Conservation (phyloP, 1,284 basidiomycete species). For the Moniliella sp. region DNA sequence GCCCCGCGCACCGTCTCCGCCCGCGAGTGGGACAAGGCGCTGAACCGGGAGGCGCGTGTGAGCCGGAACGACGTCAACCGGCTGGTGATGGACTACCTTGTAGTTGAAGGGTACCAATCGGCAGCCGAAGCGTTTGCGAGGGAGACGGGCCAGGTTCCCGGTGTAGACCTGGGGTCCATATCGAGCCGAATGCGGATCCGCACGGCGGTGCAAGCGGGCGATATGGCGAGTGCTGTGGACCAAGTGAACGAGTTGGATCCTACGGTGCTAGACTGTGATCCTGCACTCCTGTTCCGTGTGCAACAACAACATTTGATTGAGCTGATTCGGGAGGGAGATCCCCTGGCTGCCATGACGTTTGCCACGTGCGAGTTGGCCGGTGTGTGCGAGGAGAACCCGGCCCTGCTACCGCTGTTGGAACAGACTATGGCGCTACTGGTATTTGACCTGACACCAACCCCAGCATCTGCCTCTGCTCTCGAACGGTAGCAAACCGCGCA, state of each 20-base stretch:
- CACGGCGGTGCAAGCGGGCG: slow-evolving; percentile 73
- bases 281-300: slow-evolving; percentile 66
- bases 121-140: slow-evolving; percentile 80
- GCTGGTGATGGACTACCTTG: slow-evolving; percentile 91
- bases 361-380: slow-evolving; percentile 82
- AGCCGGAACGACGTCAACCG: slow-evolving; percentile 53
- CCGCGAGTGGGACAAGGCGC: no score
- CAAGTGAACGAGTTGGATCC: slow-evolving; percentile 84
- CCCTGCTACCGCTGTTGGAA: slow-evolving; percentile 75
- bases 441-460: no score
- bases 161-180: slow-evolving; percentile 65
- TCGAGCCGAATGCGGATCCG: slow-evolving; percentile 81
- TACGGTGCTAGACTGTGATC: slow-evolving; percentile 87
- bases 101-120: slow-evolving; percentile 86
- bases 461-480: no score
- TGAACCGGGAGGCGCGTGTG: no score
- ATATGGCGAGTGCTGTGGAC: slow-evolving; percentile 79
- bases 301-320: slow-evolving; percentile 89
- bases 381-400: slow-evolving; percentile 76
- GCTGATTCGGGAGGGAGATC: slow-evolving; percentile 59
- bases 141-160: slow-evolving; percentile 55
- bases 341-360: slow-evolving; percentile 62
- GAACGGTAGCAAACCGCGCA: no score
- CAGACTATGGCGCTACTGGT: slow-evolving; percentile 83
- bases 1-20: no score